These are phyloP conservation scores for Amylocystis lapponica DNA, from an alignment of 768 basidiomycete species.

Conservation along the genomic window DNA sequence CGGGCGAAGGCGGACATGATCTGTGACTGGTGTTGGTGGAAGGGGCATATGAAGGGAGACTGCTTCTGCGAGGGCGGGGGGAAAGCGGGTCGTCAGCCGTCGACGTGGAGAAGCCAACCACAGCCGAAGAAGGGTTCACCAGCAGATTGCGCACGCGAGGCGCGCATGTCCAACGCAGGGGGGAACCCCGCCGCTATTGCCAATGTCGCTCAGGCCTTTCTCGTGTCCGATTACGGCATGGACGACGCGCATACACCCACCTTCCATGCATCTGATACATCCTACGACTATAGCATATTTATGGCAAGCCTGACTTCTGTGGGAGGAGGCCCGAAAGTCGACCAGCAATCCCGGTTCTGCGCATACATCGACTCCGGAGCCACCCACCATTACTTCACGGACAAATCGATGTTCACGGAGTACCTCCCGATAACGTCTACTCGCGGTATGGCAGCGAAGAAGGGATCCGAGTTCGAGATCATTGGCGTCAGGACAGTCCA, in stretches of 20 bases:
- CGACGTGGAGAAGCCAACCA: not conserved
- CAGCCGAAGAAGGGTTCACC: not conserved
- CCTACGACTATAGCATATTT: too few relatives aligned
- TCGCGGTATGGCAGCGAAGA: not conserved
- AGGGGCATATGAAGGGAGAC: not conserved
- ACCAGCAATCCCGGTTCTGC: too few relatives aligned
- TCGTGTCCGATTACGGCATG: too few relatives aligned
- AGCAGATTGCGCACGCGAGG: too few relatives aligned
- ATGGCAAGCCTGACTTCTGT: too few relatives aligned
- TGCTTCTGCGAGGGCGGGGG: not conserved
- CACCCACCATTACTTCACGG: conserved; percentile 2
- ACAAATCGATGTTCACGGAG: not conserved
- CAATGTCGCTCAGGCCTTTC: too few relatives aligned
- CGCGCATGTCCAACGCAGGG: too few relatives aligned
- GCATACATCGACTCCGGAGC: conserved; percentile 2
- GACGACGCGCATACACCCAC: too few relatives aligned
- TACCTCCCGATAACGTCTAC: not conserved
- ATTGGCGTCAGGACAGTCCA: too few relatives aligned
- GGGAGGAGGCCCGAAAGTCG: too few relatives aligned
- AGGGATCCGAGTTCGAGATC: not conserved
- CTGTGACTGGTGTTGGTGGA: not conserved
- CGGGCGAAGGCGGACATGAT: not conserved
- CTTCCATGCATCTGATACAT: too few relatives aligned
- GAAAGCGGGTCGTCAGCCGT: not conserved
- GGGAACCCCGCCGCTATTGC: too few relatives aligned